Evolutionary conservation across 225 moss, liverwort and hornwort genomes (phyloP).

Genomic region (Marchantia polymorpha): DNA sequence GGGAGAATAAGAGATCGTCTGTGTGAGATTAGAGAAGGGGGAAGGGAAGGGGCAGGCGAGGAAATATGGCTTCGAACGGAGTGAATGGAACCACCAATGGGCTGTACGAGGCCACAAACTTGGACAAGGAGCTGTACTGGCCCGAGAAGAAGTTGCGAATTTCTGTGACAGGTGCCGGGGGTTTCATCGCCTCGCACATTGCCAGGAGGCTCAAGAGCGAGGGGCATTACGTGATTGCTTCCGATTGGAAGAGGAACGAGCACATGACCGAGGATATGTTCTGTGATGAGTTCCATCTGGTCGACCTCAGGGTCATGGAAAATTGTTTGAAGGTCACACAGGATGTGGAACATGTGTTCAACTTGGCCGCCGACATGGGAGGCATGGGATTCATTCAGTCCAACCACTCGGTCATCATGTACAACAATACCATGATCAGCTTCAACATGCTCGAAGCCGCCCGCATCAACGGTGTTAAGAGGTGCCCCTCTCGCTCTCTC

Average conservation of each 20-base stretch:
- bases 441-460: slow-evolving; percentile 88
- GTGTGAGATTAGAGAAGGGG: neutral
- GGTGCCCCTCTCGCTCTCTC: slow-evolving; percentile 23
- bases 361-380: slow-evolving; percentile 90
- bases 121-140: slow-evolving; percentile 83
- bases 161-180: slow-evolving; percentile 80
- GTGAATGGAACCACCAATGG: slow-evolving; percentile 30
- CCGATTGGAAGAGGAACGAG: slow-evolving; percentile 95
- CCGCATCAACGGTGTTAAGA: slow-evolving; percentile 73
- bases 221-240: slow-evolving; percentile 81
- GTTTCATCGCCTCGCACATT: slow-evolving; percentile 91
- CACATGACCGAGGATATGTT: slow-evolving; percentile 96
- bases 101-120: slow-evolving; percentile 67
- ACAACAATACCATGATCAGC: slow-evolving; percentile 91
- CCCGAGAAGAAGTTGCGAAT: slow-evolving; percentile 58
- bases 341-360: slow-evolving; percentile 73
- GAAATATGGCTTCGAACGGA: slow-evolving; percentile 13
- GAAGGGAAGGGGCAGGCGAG: neutral
- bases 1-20: neutral
- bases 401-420: slow-evolving; percentile 83
- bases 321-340: slow-evolving; percentile 74
- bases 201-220: slow-evolving; percentile 73
- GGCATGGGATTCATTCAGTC: slow-evolving; percentile 96
- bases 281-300: slow-evolving; percentile 83
- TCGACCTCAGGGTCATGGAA: slow-evolving; percentile 79